These are phyloP conservation scores for Talaromyces sp. DNA, from an alignment of 2,329 filamentous ascomycete genomes.

Conservation along the genomic window DNA sequence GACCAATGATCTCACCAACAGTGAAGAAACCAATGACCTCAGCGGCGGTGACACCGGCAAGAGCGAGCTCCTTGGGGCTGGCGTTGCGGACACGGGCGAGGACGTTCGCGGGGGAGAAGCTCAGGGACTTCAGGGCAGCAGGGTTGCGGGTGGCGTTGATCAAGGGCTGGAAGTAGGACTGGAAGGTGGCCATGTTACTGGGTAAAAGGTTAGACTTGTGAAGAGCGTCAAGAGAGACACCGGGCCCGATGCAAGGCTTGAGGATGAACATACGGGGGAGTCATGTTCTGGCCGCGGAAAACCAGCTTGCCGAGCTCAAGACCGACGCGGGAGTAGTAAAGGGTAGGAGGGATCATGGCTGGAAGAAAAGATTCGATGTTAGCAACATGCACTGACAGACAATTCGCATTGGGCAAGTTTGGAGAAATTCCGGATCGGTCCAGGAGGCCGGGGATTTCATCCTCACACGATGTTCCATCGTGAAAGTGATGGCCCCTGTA, in stretches of 20 bases:
- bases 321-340: slow-evolving; percentile 91
- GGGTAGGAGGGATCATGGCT: slow-evolving; percentile 82
- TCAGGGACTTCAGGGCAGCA: slow-evolving; percentile 59
- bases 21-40: slow-evolving; percentile 97
- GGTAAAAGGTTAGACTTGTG: slow-evolving; percentile 8
- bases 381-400: slow-evolving; percentile 19
- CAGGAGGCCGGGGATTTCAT: slow-evolving; percentile 16
- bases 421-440: not conserved
- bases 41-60: slow-evolving; percentile 76
- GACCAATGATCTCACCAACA: slow-evolving; percentile 93
- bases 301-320: slow-evolving; percentile 87
- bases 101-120: slow-evolving; percentile 57
- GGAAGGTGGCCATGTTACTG: slow-evolving; percentile 79
- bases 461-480: slow-evolving; percentile 1
- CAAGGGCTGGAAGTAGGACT: slow-evolving; percentile 79
- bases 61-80: slow-evolving; percentile 68
- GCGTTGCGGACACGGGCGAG: slow-evolving; percentile 68
- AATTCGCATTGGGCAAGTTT: not conserved
- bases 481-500: not conserved
- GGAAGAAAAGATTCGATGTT: slow-evolving; percentile 25
- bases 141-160: slow-evolving; percentile 74
- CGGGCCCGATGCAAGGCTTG: not conserved
- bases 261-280: slow-evolving; percentile 76
- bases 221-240: not conserved
- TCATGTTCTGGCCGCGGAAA: slow-evolving; percentile 86